Evolutionary conservation across 352 stramenopile genomes (phyloP).

Genomic region (Peronospora destructor): DNA sequence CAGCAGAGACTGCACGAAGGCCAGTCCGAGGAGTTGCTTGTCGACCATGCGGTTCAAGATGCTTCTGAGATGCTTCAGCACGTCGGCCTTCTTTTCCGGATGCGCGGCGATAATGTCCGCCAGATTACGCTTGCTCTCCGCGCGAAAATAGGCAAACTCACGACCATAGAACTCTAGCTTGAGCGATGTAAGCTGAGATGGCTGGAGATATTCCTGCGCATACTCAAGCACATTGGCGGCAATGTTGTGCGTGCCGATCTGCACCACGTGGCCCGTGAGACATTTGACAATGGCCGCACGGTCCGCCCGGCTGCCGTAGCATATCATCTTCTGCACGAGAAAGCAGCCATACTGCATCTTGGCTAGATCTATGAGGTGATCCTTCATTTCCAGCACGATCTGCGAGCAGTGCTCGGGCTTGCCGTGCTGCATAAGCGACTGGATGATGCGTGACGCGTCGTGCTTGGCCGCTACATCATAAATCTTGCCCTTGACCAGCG

Average conservation of each 20-base stretch:
- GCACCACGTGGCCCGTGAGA: constrained; percentile 89
- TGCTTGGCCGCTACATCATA: constrained; percentile 93
- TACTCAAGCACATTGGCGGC: constrained; percentile 91
- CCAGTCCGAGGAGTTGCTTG: constrained; percentile 83
- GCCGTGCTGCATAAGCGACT: constrained; percentile 93
- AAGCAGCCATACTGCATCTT: constrained; percentile 97
- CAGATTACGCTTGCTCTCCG: constrained; percentile 80
- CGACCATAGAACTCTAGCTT: constrained; percentile 88
- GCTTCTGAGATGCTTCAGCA: constrained; percentile 58
- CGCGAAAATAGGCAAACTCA: constrained; percentile 84
- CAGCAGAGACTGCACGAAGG: constrained; percentile 85
- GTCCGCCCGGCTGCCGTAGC: constrained; percentile 86
- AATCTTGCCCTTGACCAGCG: constrained; percentile 90
- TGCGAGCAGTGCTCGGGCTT: constrained; percentile 80
- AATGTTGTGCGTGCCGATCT: constrained; percentile 92
- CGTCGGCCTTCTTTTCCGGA: constrained; percentile 61
- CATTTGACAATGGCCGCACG: constrained; percentile 82
- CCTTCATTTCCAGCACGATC: constrained; percentile 88
- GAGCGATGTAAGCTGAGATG: constrained; percentile 76
- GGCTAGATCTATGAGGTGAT: constrained; percentile 88
- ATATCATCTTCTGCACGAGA: constrained; percentile 95
- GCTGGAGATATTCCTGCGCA: constrained; percentile 79
- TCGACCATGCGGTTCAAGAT: constrained; percentile 84
- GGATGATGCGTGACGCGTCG: constrained; percentile 92
- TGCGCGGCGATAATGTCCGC: constrained; percentile 61